These are phyloP conservation scores for Backusella westeae DNA, from an alignment of 192 early-diverging fungal genomes.

Conservation along the genomic window DNA sequence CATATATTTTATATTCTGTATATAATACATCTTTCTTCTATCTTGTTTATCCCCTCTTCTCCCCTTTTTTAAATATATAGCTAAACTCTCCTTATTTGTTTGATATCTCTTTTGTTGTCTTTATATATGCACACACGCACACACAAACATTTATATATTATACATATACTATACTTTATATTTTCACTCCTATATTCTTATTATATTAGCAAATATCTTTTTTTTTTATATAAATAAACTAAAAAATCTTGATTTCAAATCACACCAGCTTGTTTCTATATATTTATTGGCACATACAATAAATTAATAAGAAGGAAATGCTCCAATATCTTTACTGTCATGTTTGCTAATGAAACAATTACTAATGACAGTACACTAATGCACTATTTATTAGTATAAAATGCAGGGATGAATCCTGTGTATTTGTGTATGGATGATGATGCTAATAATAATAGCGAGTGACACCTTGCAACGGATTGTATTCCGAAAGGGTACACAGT, in stretches of 20 bases:
- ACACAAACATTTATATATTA: not conserved
- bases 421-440: not conserved
- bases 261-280: not conserved
- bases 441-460: not conserved
- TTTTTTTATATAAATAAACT: not conserved
- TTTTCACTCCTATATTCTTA: not conserved
- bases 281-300: not conserved
- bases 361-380: no score
- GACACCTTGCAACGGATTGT: no score
- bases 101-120: conserved; percentile 2
- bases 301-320: no score
- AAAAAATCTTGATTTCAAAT: not conserved
- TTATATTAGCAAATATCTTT: not conserved
- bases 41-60: not conserved
- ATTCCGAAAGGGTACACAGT: no score
- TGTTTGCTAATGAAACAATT: not conserved
- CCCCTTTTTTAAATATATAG: not conserved
- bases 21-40: not conserved
- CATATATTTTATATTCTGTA: not conserved
- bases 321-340: not conserved
- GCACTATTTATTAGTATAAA: not conserved
- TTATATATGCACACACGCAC: not conserved
- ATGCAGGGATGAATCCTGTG: not conserved
- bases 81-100: not conserved
- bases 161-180: not conserved